Percentiles rank a stretch among this genome's conserved stretches.
Conservation (phyloP, 1,284 basidiomycete genomes). For the Apiotrichum laibachii region DNA sequence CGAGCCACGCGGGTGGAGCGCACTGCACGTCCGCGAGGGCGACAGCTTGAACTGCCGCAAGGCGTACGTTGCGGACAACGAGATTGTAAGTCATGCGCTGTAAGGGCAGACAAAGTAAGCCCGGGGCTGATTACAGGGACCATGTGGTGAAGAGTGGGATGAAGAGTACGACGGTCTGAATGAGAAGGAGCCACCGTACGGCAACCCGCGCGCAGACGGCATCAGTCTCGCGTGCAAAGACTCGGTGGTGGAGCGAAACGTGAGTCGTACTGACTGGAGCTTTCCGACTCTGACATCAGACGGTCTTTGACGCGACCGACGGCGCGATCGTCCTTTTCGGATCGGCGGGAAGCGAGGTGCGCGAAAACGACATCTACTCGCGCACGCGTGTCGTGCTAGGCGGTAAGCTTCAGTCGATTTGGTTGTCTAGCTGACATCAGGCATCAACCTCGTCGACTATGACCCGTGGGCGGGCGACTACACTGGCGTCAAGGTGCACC, state of each 20-base stretch:
- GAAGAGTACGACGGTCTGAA: slow-evolving; percentile 49
- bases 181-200: slow-evolving; percentile 40
- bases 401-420: slow-evolving; percentile 23
- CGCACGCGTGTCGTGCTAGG: slow-evolving; percentile 49
- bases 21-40: slow-evolving; percentile 51
- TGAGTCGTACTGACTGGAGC: slow-evolving; percentile 20
- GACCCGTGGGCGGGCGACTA: slow-evolving; percentile 53
- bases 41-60: slow-evolving; percentile 46
- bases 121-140: slow-evolving; percentile 38
- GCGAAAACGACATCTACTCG: slow-evolving; percentile 46
- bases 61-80: slow-evolving; percentile 43
- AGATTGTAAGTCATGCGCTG: slow-evolving; percentile 36
- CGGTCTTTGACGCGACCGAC: slow-evolving; percentile 51
- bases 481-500: slow-evolving; percentile 40
- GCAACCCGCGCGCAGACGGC: slow-evolving; percentile 50
- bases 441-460: slow-evolving; percentile 52
- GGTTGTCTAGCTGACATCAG: slow-evolving; percentile 10
- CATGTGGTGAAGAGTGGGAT: slow-evolving; percentile 53
- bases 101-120: too few species aligned
- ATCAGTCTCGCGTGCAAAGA: slow-evolving; percentile 53
- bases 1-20: slow-evolving; percentile 53
- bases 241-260: slow-evolving; percentile 49
- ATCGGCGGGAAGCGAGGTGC: slow-evolving; percentile 43
- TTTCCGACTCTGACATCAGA: slow-evolving; percentile 27
- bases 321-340: slow-evolving; percentile 53